Conservation (phyloP, 116 monocot species). For the Zostera marina region DNA sequence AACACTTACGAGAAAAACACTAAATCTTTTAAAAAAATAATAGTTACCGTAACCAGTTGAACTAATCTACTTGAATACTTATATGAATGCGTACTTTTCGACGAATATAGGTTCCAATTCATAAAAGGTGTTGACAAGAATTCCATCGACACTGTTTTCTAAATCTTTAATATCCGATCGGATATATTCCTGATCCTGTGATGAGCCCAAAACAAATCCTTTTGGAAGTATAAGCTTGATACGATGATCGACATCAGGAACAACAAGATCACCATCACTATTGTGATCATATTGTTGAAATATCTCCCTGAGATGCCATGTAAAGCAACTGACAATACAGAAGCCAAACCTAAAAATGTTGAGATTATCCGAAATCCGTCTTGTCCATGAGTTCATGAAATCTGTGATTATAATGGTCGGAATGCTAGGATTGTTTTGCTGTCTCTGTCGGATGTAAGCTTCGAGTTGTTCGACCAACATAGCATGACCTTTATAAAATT, state of each 20-base stretch:
- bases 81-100: slow-evolving; percentile 1
- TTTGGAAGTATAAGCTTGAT: no score
- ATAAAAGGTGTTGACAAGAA: no score
- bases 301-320: not conserved
- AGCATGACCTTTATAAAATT: slow-evolving; percentile 3
- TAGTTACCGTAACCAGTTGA: no score
- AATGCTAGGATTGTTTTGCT: not conserved
- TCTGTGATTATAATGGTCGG: slow-evolving; percentile 14
- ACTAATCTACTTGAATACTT: no score
- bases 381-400: slow-evolving; percentile 7
- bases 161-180: not conserved
- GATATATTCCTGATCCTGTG: slow-evolving; percentile 1
- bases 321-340: slow-evolving; percentile 9
- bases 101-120: slow-evolving; percentile 3
- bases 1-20: no score
- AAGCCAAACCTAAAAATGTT: slow-evolving; percentile 8
- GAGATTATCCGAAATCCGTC: slow-evolving; percentile 2
- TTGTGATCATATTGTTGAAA: not conserved
- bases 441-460: not conserved
- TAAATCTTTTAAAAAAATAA: no score
- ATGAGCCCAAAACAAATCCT: no score
- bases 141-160: not conserved
- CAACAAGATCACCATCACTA: slow-evolving; percentile 1
- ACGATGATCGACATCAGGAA: slow-evolving; percentile 7
- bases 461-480: not conserved